Evolutionary conservation across 208 protist genomes (phyloP), one percentile per base, ranked within the genome.

Genomic region (Cochliopodium minus): DNA sequence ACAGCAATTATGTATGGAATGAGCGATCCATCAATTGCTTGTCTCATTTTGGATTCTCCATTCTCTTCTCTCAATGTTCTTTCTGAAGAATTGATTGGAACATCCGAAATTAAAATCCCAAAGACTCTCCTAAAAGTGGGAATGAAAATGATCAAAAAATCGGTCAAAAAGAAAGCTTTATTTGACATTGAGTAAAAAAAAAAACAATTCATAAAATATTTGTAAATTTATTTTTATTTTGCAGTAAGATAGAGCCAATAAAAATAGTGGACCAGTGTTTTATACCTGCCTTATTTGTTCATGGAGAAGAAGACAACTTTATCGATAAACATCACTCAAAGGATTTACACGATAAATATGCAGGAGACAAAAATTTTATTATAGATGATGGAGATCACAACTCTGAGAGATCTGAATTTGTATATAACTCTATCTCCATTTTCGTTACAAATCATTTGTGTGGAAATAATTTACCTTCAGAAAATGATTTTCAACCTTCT

Each of bases 161-260:
- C 74, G 38, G 87, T 94, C 45, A 71, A 74, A 52, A 76, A 67
- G 47, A 85, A 74, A 17, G 86, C 83, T 22, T 62, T 72, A 20
- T 92, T 94, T 71, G 84, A 94, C 60, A 92, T 94, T 29, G 73
- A 90, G 56, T 78, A 83, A 54, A 35, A 28, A n/a, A n/a, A n/a
- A n/a, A n/a, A n/a, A n/a, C n/a, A n/a, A n/a, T n/a, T n/a, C n/a
- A n/a, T n/a, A n/a, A n/a, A n/a, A n/a, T n/a, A n/a, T n/a, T n/a
- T n/a, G n/a, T n/a, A n/a, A n/a, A n/a, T n/a, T n/a, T n/a, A n/a
- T n/a, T n/a, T n/a, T n/a, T n/a, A n/a, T n/a, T n/a, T n/a, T n/a
- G n/a, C n/a, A n/a, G n/a, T n/a, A n/a, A n/a, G n/a, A n/a, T n/a
- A 23, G 4, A 7, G 2, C 51, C 81, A 1, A 48, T 82, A 11